phyloP scores from a whole-genome alignment of 140 eudicot genomes.

The Flaveria floridana region DNA sequence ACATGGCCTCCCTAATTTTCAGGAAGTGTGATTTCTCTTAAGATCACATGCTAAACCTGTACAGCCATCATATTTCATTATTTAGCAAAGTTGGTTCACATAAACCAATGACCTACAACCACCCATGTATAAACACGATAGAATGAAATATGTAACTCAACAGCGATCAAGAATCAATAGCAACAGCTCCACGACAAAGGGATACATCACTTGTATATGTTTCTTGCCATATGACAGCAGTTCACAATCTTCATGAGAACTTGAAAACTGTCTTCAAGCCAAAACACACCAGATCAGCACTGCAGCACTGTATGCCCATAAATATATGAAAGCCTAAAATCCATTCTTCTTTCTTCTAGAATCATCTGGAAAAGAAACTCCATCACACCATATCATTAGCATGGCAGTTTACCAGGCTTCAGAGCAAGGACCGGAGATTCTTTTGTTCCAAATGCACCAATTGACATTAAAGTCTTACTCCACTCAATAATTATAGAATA shows the following conservation, averaged over 20 bases:
- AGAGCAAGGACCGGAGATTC: slow-evolving; percentile 11
- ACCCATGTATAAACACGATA: slow-evolving; percentile 20
- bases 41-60: slow-evolving; percentile 11
- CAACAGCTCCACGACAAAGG: slow-evolving; percentile 23
- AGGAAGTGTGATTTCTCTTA: slow-evolving; percentile 14
- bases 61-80: slow-evolving; percentile 7
- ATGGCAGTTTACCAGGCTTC: slow-evolving; percentile 20
- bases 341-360: slow-evolving; percentile 19
- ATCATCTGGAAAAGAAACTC: slow-evolving; percentile 19
- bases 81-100: slow-evolving; percentile 16
- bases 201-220: slow-evolving; percentile 1
- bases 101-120: slow-evolving; percentile 33
- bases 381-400: slow-evolving; percentile 13
- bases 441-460: slow-evolving; percentile 15
- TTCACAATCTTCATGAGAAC: slow-evolving; percentile 3
- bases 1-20: slow-evolving; percentile 26
- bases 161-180: slow-evolving; percentile 20
- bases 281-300: slow-evolving; percentile 16
- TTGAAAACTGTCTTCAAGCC: slow-evolving; percentile 6
- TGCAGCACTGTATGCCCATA: slow-evolving; percentile 1
- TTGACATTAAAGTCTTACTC: neutral
- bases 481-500: slow-evolving; percentile 4
- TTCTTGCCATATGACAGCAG: slow-evolving; percentile 20
- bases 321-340: slow-evolving; percentile 16
- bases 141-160: slow-evolving; percentile 19